Evolutionary conservation across 495 filamentous ascomycete species (phyloP).

Genomic region (Neurospora cerealis): DNA sequence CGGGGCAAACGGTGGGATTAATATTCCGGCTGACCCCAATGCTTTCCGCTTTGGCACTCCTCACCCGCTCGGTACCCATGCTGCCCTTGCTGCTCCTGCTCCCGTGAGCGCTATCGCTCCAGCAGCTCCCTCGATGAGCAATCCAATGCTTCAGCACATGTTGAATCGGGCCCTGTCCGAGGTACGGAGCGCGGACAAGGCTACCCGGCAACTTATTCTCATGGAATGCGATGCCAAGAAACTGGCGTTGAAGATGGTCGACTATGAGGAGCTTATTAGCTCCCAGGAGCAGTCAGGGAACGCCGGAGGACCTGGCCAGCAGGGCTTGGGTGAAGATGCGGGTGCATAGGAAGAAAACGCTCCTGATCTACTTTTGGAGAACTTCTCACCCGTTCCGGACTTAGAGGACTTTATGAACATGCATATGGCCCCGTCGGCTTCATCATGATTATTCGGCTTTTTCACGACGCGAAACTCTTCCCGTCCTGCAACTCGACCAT

Average conservation of each 20-base stretch:
- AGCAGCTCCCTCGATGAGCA: slow-evolving; percentile 21
- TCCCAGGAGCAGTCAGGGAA: slow-evolving; percentile 2
- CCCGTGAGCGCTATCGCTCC: slow-evolving; percentile 8
- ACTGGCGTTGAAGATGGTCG: slow-evolving; percentile 31
- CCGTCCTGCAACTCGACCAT: neutral
- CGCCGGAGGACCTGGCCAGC: slow-evolving; percentile 11
- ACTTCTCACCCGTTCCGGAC: neutral
- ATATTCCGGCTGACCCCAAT: slow-evolving; percentile 15
- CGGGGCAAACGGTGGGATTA: slow-evolving; percentile 3
- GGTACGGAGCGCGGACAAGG: slow-evolving; percentile 30
- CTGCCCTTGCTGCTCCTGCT: slow-evolving; percentile 6
- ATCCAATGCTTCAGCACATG: slow-evolving; percentile 27
- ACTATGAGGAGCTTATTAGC: slow-evolving; percentile 29
- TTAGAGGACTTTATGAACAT: neutral
- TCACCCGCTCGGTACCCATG: slow-evolving; percentile 3
- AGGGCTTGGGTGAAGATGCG: slow-evolving; percentile 20
- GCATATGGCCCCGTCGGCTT: neutral
- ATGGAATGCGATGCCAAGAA: slow-evolving; percentile 34
- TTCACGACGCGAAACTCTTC: neutral
- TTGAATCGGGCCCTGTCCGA: slow-evolving; percentile 30
- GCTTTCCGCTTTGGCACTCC: slow-evolving; percentile 13
- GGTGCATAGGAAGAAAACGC: slow-evolving; percentile 9
- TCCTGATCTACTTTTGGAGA: neutral
- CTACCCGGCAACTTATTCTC: slow-evolving; percentile 28
- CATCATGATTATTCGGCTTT: neutral